Evolutionary conservation across 2,329 filamentous ascomycete genomes (phyloP), one percentile per base, ranked within the genome.

Genomic region (Cladosporium sp.): DNA sequence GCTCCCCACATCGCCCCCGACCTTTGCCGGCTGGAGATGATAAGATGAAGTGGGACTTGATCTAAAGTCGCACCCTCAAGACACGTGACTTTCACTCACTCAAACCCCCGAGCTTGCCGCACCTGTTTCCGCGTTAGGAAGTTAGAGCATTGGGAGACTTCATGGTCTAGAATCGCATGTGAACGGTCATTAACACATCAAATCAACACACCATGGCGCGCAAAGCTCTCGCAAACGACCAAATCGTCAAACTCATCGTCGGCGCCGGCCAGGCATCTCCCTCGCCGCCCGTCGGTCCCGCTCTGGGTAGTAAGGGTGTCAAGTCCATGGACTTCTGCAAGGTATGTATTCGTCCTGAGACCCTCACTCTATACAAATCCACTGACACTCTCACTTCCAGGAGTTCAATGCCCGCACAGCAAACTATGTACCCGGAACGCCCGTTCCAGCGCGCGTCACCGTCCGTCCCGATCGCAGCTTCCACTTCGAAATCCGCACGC

Each of bases 291-390:
- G 91, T 98, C 63, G 93, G 93, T 77, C 93, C 93, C 52, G 93
- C 93, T 48, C 80, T 98, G 58, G 93, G 93, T 73, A 92, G 85
- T 69, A 97, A 96, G 77, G 93, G 93, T 77, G 87, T 98, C 55
- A 98, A 98, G 77, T 94, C 88, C 52, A 98, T 98, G 85, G 93
- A 98, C 73, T 98, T 97, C 70, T 97, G 93, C 83, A 97, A 97
- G 80, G 92, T 95, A 68, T 51, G 66, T 43, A n/a, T 35, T 32
- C 36, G 48, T 36, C 33, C 41, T 7, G 3, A 12, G n/a, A 30
- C 13, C 20, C 40, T 35, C 43, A 47, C 39, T 29, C 13, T 16
- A 39, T 33, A 54, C 53, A 50, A 48, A 30, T 49, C 32, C 40
- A 38, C 40, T 53, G 13, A 32, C 40, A 41, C 39, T 7, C 19